Conservation (phyloP, 2,329 filamentous ascomycete species). For the Penicillium polonicum region DNA sequence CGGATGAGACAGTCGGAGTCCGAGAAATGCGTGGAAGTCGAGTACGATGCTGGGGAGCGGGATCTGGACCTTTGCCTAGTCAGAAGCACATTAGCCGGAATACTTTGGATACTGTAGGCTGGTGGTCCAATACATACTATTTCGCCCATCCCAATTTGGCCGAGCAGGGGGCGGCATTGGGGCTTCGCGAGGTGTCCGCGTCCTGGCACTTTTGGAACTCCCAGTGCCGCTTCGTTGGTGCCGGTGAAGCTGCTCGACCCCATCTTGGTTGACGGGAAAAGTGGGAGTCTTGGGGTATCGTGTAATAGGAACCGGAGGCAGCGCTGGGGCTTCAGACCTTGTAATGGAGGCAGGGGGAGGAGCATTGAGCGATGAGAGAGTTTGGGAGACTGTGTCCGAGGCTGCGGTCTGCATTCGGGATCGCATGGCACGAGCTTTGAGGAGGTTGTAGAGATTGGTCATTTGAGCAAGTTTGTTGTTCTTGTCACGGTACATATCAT, state of each 20-base stretch:
- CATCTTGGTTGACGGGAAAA: slow-evolving; percentile 26
- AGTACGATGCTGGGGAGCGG: slow-evolving; percentile 30
- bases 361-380: slow-evolving; percentile 34
- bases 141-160: slow-evolving; percentile 20
- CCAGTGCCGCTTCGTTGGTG: slow-evolving; percentile 43
- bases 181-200: slow-evolving; percentile 20
- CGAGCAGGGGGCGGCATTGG: slow-evolving; percentile 37
- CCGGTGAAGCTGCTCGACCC: slow-evolving; percentile 39
- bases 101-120: neutral
- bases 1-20: slow-evolving; percentile 21
- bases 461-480: slow-evolving; percentile 66
- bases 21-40: slow-evolving; percentile 24
- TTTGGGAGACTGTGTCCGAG: slow-evolving; percentile 52
- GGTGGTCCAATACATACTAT: slow-evolving; percentile 20
- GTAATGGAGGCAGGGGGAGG: slow-evolving; percentile 10
- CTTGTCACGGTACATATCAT: slow-evolving; percentile 67
- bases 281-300: slow-evolving; percentile 29
- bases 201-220: slow-evolving; percentile 31
- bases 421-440: slow-evolving; percentile 57
- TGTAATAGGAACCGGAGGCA: slow-evolving; percentile 1
- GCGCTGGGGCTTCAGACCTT: neutral
- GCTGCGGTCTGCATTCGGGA: slow-evolving; percentile 57
- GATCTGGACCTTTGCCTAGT: slow-evolving; percentile 12
- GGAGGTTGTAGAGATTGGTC: slow-evolving; percentile 59
- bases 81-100: neutral